Evolutionary conservation across 108 stramenopile genomes (phyloP), one percentile per base, ranked within the genome.

Genomic region (Parmales sp.): DNA sequence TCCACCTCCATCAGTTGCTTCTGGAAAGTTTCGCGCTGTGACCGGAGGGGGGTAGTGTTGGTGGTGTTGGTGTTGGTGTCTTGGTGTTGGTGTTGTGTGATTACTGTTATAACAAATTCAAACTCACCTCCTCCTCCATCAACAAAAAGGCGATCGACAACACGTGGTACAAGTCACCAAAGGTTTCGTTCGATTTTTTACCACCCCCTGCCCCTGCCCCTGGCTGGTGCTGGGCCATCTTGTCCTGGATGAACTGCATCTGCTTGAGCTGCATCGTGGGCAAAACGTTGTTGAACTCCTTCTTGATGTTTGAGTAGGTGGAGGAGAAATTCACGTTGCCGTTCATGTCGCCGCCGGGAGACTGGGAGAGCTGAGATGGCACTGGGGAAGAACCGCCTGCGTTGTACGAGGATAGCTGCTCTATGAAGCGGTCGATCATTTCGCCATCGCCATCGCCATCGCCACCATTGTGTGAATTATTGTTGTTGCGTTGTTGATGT

Each of bases 111-210:
- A n/a, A n/a, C n/a, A n/a, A n/a, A n/a, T n/a, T n/a, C n/a, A n/a
- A n/a, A n/a, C n/a, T n/a, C n/a, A n/a, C n/a, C n/a, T 60, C 54
- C 54, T 60, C 54, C 54, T 60, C 54, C 54, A 60, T 60, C 2
- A 60, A 34, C 1, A 60, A 34, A 31, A 60, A 60, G 1, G 54
- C 54, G 26, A 60, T 60, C 13, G 54, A 60, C 13, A 60, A 34
- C n/a, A 60, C 54, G 31, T 60, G 54, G 31, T 60, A 60, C 6
- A 60, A 34, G 20, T 60, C 54, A 4, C 54, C 54, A 20, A 60
- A 60, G 31, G 22, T 48, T n/a, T n/a, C n/a, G n/a, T n/a, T n/a
- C n/a, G n/a, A n/a, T n/a, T n/a, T n/a, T n/a, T n/a, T n/a, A 48
- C 3, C 22, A 23, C 22, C 46, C 46, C 22, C 46, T 48, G 2